These are phyloP conservation scores for Solanum paucissectum DNA, from an alignment of 257 asterid species.

Conservation along the genomic window DNA sequence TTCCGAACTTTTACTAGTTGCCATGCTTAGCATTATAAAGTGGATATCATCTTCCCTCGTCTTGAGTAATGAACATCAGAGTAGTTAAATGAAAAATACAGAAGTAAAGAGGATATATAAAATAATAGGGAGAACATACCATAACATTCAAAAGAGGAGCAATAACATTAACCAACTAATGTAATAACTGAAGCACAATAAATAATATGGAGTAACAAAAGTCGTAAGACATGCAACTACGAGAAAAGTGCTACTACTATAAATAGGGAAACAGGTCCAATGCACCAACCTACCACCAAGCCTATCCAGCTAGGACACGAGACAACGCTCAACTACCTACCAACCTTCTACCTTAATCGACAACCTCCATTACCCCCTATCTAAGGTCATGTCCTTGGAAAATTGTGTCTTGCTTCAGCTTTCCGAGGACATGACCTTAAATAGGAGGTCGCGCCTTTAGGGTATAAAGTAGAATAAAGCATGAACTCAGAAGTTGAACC, in stretches of 20 bases:
- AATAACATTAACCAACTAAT: not conserved
- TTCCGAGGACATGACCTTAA: not conserved
- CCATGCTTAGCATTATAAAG: not conserved
- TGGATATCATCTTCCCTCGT: not conserved
- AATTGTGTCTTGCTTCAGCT: not conserved
- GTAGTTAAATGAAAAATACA: not conserved
- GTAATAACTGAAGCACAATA: not conserved
- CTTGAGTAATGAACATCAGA: not conserved
- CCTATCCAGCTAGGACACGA: not conserved
- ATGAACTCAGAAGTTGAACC: not conserved
- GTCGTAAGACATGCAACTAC: not conserved
- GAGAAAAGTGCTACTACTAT: not conserved
- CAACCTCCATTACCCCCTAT: not conserved
- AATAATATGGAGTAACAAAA: not conserved
- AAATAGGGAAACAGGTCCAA: not conserved
- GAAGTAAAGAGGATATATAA: not conserved
- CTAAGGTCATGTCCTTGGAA: not conserved
- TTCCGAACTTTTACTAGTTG: not conserved
- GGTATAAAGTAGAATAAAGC: not conserved
- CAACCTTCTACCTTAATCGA: not conserved
- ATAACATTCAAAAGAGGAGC: not conserved
- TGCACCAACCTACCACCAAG: not conserved
- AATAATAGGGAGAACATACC: not conserved
- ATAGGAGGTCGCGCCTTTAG: not conserved
- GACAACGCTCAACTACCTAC: not conserved